A percentile compares a stretch with the other conserved stretches of the same genome.
These are phyloP conservation scores for Pulveroboletus ravenelii DNA, from an alignment of 768 basidiomycete genomes.

Conservation along the genomic window DNA sequence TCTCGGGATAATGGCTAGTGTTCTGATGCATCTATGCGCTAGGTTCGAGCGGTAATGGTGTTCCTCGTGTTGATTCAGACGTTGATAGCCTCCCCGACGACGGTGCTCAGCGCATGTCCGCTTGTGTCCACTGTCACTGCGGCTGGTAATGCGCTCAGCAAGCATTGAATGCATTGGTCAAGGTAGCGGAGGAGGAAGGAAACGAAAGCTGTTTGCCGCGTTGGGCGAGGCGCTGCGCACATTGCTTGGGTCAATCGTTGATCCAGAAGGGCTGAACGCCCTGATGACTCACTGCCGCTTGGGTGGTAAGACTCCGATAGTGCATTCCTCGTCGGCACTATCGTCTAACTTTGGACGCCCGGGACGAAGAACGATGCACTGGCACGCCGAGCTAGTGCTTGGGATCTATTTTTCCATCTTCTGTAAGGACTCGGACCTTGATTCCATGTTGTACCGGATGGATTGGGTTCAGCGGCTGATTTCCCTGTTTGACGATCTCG, in stretches of 20 bases:
- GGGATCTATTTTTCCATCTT: conserved; percentile 81
- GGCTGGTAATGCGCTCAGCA: conserved; percentile 86
- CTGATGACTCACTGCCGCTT: too few relatives aligned
- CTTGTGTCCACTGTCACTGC: conserved; percentile 88
- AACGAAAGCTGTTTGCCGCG: conserved; percentile 64
- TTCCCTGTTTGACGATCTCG: conserved; percentile 73
- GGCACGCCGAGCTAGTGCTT: too few relatives aligned
- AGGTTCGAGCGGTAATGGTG: conserved; percentile 91
- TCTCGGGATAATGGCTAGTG: not conserved
- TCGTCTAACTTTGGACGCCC: too few relatives aligned
- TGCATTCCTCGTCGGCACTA: too few relatives aligned
- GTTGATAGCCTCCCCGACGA: conserved; percentile 84
- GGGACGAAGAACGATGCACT: too few relatives aligned
- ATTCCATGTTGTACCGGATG: conserved; percentile 78
- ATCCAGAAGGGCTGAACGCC: too few relatives aligned
- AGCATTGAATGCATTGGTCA: conserved; percentile 76
- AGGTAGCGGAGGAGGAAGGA: conserved; percentile 62
- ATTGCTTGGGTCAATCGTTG: conserved; percentile 72
- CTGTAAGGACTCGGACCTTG: conserved; percentile 78
- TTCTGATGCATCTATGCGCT: conserved; percentile 6
- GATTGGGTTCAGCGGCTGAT: conserved; percentile 94
- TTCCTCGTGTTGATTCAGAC: conserved; percentile 98
- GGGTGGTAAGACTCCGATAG: too few relatives aligned
- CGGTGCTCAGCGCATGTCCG: conserved; percentile 91
- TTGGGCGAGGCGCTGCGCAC: conserved; percentile 53